phyloP scores from a whole-genome alignment of 1,284 basidiomycete species.

The Agroathelia rolfsii region DNA sequence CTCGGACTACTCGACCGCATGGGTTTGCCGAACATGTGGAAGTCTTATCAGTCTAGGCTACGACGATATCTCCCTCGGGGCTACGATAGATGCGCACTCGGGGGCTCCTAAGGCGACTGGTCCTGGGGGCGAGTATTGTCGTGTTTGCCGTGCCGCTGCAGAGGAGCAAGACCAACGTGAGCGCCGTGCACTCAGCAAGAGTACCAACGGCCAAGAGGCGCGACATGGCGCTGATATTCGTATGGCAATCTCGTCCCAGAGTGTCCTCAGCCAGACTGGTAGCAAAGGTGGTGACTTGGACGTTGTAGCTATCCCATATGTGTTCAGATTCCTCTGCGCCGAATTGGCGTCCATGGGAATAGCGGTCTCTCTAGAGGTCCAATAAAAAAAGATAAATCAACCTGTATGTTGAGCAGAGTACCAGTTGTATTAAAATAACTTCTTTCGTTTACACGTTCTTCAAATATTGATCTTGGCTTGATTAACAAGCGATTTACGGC shows the following conservation, averaged over 20 bases:
- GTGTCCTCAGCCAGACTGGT: conserved; percentile 49
- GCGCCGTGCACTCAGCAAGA: conserved; percentile 42
- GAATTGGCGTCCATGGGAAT: conserved; percentile 83
- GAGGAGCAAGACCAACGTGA: conserved; percentile 51
- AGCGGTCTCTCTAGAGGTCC: conserved; percentile 65
- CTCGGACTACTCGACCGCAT: conserved; percentile 97
- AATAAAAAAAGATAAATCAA: conserved; percentile 22
- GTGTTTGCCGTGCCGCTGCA: conserved; percentile 72
- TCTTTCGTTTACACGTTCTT: too few relatives aligned
- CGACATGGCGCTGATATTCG: conserved; percentile 37
- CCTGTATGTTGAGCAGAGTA: too few relatives aligned
- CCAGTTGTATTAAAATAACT: too few relatives aligned
- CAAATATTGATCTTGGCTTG: too few relatives aligned
- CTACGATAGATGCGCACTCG: conserved; percentile 43
- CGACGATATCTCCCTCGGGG: conserved; percentile 71
- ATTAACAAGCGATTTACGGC: too few relatives aligned
- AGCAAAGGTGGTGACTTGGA: conserved; percentile 76
- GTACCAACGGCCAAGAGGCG: conserved; percentile 29
- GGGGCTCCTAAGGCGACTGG: conserved; percentile 45
- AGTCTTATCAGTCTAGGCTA: conserved; percentile 93
- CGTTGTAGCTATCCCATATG: conserved; percentile 92
- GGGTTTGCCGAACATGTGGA: conserved; percentile 96
- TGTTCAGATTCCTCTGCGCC: conserved; percentile 83
- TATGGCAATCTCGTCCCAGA: conserved; percentile 53
- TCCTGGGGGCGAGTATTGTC: conserved; percentile 82